These are phyloP conservation scores for Heterobasidion irregulare DNA, from an alignment of 1,284 basidiomycete species.

Conservation along the genomic window DNA sequence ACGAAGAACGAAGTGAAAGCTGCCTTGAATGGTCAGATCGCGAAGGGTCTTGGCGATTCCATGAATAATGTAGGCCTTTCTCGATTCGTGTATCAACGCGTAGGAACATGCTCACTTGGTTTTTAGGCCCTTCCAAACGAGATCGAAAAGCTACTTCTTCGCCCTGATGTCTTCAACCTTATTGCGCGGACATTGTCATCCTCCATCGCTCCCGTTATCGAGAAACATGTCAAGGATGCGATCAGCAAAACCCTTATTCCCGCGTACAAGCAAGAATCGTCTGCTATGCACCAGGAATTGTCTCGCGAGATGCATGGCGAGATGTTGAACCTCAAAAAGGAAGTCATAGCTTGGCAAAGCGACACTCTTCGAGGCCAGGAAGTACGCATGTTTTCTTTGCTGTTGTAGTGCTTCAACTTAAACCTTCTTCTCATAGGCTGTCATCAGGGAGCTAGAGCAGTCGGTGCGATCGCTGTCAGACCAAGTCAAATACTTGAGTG, in stretches of 20 bases:
- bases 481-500: constrained; percentile 68
- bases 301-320: constrained; percentile 66
- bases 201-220: constrained; percentile 62
- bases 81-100: too few relatives aligned
- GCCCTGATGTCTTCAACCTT: constrained; percentile 68
- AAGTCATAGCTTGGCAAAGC: constrained; percentile 68
- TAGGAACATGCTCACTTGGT: neutral
- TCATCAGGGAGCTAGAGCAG: constrained; percentile 72
- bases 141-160: constrained; percentile 66
- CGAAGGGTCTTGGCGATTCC: constrained; percentile 58
- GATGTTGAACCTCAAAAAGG: constrained; percentile 66
- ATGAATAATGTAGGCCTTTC: constrained; percentile 55
- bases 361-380: constrained; percentile 70
- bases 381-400: constrained; percentile 31
- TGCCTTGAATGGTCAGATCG: constrained; percentile 68
- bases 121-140: constrained; percentile 63
- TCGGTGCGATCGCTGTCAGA: constrained; percentile 64
- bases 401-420: neutral
- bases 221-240: constrained; percentile 73
- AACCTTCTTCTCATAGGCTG: constrained; percentile 31
- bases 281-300: constrained; percentile 68
- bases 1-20: constrained; percentile 70
- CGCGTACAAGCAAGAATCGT: constrained; percentile 60
- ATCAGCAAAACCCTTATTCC: constrained; percentile 68
- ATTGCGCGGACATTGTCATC: constrained; percentile 64